Conservation (phyloP, 2,329 filamentous ascomycete genomes). For the Lizonia empirigonia region DNA sequence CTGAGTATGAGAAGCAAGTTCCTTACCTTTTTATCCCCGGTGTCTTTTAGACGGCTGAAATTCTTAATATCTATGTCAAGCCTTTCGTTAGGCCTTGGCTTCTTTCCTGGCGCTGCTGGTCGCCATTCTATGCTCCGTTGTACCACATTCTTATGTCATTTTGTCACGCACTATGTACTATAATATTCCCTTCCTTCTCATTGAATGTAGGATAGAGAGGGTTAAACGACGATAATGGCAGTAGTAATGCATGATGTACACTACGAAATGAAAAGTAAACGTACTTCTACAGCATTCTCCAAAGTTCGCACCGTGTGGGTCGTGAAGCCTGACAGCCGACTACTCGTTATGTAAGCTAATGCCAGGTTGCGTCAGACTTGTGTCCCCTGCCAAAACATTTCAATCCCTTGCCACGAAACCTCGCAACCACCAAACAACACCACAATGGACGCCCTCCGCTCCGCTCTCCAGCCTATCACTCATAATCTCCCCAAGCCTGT, state of each 20-base stretch:
- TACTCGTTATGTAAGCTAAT: constrained; percentile 9
- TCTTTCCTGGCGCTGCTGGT: constrained; percentile 4
- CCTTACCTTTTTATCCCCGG: constrained; percentile 82
- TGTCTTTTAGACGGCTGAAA: constrained; percentile 21
- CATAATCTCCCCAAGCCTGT: constrained; percentile 52
- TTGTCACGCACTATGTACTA: constrained; percentile 20
- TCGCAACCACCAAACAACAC: constrained; percentile 6
- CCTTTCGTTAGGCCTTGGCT: background rate
- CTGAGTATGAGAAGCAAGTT: constrained; percentile 77
- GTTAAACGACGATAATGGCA: constrained; percentile 21
- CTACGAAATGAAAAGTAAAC: background rate
- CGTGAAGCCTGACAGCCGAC: background rate
- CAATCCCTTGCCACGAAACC: constrained; percentile 10
- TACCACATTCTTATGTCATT: background rate
- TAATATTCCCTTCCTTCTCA: constrained; percentile 15
- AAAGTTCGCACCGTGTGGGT: constrained; percentile 9
- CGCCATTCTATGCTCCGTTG: constrained; percentile 6
- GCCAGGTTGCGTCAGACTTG: constrained; percentile 18
- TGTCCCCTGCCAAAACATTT: constrained; percentile 14
- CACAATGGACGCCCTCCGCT: constrained; percentile 53
- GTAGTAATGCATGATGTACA: constrained; percentile 26
- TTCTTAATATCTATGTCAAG: background rate
- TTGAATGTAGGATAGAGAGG: constrained; percentile 8
- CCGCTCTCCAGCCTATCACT: constrained; percentile 52
- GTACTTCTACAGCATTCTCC: background rate